A percentile compares a stretch with the other conserved stretches of the same genome.
Conservation (phyloP, 768 basidiomycete genomes). For the Russula ochroleuca region DNA sequence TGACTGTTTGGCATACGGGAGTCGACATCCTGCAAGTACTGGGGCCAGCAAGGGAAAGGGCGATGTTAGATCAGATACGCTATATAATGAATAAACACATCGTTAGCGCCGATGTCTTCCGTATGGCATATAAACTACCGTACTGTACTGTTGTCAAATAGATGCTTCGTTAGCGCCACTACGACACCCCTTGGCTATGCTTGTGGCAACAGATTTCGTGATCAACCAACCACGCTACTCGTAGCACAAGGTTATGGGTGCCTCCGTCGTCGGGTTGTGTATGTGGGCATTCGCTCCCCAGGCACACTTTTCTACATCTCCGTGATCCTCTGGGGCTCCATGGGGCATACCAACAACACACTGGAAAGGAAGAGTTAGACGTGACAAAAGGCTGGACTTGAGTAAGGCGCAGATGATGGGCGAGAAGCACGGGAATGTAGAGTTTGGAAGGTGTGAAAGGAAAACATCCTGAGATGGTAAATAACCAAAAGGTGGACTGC, state of each 20-base stretch:
- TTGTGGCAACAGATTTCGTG: too few species aligned
- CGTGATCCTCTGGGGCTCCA: slow-evolving; percentile 62
- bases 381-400: slow-evolving; percentile 44
- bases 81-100: too few species aligned
- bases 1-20: too few species aligned
- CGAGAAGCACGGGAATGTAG: slow-evolving; percentile 59
- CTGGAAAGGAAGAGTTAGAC: slow-evolving; percentile 45
- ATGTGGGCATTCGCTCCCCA: slow-evolving; percentile 37
- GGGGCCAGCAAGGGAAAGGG: neutral
- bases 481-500: too few species aligned
- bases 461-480: slow-evolving; percentile 50
- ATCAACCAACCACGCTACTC: slow-evolving; percentile 28
- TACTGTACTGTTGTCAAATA: too few species aligned
- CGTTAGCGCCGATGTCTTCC: neutral
- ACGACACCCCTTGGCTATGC: too few species aligned
- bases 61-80: too few species aligned
- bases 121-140: too few species aligned
- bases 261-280: slow-evolving; percentile 47
- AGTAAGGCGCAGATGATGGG: slow-evolving; percentile 48
- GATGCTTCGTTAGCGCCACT: too few species aligned
- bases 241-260: slow-evolving; percentile 62
- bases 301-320: slow-evolving; percentile 59
- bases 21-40: slow-evolving; percentile 9
- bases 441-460: slow-evolving; percentile 39
- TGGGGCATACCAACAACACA: slow-evolving; percentile 48